Evolutionary conservation across 176 grass and related monocot species (phyloP).

Genomic region (Otatea glauca): DNA sequence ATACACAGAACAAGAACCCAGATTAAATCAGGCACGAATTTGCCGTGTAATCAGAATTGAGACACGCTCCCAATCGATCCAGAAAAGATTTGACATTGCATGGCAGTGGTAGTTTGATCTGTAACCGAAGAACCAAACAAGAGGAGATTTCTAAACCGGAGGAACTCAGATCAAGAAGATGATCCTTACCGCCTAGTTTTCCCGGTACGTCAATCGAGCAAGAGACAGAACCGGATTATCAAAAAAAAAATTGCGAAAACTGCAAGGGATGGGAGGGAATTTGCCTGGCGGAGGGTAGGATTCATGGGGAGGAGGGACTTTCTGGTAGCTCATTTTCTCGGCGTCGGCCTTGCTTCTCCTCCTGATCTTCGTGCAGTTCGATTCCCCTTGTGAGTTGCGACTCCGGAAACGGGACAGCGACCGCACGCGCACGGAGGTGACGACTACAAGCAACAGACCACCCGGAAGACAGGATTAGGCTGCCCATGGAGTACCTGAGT

Average conservation of each 20-base stretch:
- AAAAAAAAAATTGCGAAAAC: background rate
- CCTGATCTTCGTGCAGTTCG: background rate
- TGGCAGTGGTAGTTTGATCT: no score
- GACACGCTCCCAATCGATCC: background rate
- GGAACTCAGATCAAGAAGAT: conserved; percentile 7
- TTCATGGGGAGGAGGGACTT: conserved; percentile 44
- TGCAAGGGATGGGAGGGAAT: background rate
- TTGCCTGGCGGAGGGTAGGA: conserved; percentile 61
- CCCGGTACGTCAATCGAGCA: background rate
- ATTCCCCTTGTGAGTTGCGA: no score
- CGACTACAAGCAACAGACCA: no score
- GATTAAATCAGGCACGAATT: background rate
- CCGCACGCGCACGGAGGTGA: background rate
- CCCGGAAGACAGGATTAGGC: no score
- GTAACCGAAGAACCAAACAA: background rate
- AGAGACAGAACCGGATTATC: background rate
- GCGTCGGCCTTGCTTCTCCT: background rate
- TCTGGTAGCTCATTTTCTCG: conserved; percentile 62
- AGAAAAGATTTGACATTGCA: background rate
- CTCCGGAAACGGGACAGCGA: background rate
- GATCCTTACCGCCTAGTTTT: background rate
- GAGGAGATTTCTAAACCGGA: background rate
- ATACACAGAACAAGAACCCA: conserved; percentile 25
- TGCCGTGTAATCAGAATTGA: background rate
- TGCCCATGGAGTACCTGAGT: no score